Base-by-base conservation (phyloP, 345 rosid genomes). In the Brassica carinata region DNA sequence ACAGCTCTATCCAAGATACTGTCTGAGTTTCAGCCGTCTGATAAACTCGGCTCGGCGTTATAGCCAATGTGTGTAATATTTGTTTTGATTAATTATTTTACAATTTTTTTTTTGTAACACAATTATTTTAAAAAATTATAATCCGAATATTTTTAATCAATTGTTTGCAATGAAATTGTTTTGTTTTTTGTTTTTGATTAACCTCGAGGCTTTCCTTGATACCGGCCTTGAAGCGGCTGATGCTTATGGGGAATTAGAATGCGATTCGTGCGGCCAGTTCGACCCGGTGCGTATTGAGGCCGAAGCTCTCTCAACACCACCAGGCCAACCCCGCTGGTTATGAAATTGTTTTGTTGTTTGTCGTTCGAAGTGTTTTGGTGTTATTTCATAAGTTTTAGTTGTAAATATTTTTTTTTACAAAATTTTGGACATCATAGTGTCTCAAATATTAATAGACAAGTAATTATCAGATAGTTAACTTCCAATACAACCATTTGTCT, bases 1-100 rank as follows among this genome's bases (percentile, higher is more conserved):
- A 86, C 75, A 15, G 89, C 90, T 72, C 77, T 96, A 17, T 85
- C 94, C 5, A 89, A 89, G 70, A 81, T 77, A 59, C 66, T 81
- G 70, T 33, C 84, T 27, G 81, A 76, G 48, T 61, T 77, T 66
- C 64, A 76, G 73, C 58, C 70, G 70, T 67, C 64, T 7, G 23
- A 30, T 45, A 71, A 66, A 9, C 55, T 67, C 58, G 71, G 77
- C 70, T 81, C 77, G 19, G 81, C 57, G 48, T 48, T 53, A 64
- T 68, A 79, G 74, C 69, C 40, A 40, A 40, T 40, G 61, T 71
- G 67, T 80, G 72, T 70, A 6, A 48, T 74, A n/a, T 65, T 64
- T 73, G 77, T 79, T 79, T 69, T 36, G 0, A 45, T 59, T 33
- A n/a, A 67, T 65, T 76, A 58, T 64, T 75, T 65, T 76, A 62